These are phyloP conservation scores for Arabidopsis suecica DNA, from an alignment of 345 rosid genomes.

Conservation along the genomic window DNA sequence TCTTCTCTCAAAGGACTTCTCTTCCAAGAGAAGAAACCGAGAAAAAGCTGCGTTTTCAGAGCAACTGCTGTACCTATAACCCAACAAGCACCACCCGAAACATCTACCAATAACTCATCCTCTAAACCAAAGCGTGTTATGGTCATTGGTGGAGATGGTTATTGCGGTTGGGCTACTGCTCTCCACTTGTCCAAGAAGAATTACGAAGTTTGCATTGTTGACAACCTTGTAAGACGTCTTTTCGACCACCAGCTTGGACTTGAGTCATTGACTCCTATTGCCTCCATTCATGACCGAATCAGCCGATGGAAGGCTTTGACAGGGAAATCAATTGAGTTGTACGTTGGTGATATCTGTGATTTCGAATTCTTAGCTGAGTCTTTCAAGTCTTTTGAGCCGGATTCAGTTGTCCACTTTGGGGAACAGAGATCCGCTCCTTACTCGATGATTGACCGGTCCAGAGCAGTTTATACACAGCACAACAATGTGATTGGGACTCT, in stretches of 20 bases:
- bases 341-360: constrained; percentile 90
- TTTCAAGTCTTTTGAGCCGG: constrained; percentile 89
- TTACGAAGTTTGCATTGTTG: constrained; percentile 82
- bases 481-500: constrained; percentile 96
- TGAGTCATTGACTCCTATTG: constrained; percentile 82
- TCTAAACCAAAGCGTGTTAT: constrained; percentile 72
- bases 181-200: constrained; percentile 88
- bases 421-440: constrained; percentile 98
- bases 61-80: constrained; percentile 57
- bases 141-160: constrained; percentile 99
- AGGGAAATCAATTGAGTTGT: constrained; percentile 80
- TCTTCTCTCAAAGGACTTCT: constrained; percentile 46
- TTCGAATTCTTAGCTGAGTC: constrained; percentile 87
- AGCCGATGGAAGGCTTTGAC: constrained; percentile 89
- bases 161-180: constrained; percentile 99
- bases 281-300: constrained; percentile 81
- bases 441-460: constrained; percentile 94
- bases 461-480: constrained; percentile 90
- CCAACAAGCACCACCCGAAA: constrained; percentile 63
- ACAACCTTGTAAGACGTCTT: constrained; percentile 83
- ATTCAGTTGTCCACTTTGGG: constrained; percentile 90
- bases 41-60: constrained; percentile 43
- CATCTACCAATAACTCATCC: constrained; percentile 46
- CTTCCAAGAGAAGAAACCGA: constrained; percentile 44
- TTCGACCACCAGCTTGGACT: constrained; percentile 96